A percentile compares a stretch with the other conserved stretches of the same genome.
These are phyloP conservation scores for Dryas integrifolia DNA, from an alignment of 331 rosid genomes.

Conservation along the genomic window DNA sequence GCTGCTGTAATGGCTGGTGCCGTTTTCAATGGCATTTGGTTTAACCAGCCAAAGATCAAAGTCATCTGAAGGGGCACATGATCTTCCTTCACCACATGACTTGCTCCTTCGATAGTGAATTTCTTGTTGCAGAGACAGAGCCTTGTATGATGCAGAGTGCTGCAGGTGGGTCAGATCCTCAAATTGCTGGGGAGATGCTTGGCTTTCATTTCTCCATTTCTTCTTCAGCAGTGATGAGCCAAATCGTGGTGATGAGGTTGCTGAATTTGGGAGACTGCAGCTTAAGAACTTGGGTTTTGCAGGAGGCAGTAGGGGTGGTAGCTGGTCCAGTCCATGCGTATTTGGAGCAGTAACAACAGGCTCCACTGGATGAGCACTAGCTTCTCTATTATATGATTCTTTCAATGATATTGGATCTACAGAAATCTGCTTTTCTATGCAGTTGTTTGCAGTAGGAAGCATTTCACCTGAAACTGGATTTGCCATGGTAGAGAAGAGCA, in stretches of 20 bases:
- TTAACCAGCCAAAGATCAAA: slow-evolving; percentile 59
- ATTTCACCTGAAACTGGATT: slow-evolving; percentile 29
- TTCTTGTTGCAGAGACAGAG: slow-evolving; percentile 31
- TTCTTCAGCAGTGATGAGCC: slow-evolving; percentile 30
- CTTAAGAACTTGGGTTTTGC: slow-evolving; percentile 56
- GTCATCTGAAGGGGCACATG: slow-evolving; percentile 45
- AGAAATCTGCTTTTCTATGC: slow-evolving; percentile 57
- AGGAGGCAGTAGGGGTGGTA: slow-evolving; percentile 48
- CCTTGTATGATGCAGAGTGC: slow-evolving; percentile 23
- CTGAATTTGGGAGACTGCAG: slow-evolving; percentile 71
- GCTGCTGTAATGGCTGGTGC: slow-evolving; percentile 16
- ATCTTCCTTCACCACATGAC: slow-evolving; percentile 63
- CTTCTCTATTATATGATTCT: slow-evolving; percentile 22
- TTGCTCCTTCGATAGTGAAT: slow-evolving; percentile 51
- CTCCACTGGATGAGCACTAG: slow-evolving; percentile 11
- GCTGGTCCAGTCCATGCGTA: slow-evolving; percentile 15
- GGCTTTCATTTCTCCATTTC: slow-evolving; percentile 35
- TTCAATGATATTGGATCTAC: slow-evolving; percentile 68
- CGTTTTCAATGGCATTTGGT: slow-evolving; percentile 34
- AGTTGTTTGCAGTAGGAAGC: neutral
- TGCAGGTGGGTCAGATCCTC: slow-evolving; percentile 6
- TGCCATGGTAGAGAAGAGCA: slow-evolving; percentile 18
- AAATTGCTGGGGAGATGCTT: slow-evolving; percentile 31
- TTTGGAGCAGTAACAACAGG: slow-evolving; percentile 31
- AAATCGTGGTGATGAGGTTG: slow-evolving; percentile 51